Evolutionary conservation across 176 grass and related monocot species (phyloP).

Genomic region (Otatea glauca): DNA sequence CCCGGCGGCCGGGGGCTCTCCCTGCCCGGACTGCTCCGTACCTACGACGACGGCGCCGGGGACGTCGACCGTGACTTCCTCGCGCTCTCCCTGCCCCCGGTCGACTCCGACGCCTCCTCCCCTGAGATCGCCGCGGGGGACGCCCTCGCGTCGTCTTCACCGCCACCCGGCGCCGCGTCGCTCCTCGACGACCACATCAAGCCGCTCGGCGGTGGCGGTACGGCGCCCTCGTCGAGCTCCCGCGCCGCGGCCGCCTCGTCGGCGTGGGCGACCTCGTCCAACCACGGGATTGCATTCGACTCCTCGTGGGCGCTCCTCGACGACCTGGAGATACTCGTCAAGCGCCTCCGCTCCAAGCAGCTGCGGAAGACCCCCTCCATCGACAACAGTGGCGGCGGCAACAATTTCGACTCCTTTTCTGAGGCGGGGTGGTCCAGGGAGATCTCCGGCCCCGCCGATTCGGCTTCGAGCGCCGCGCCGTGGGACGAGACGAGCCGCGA

Average conservation of each 20-base stretch:
- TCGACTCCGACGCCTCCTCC: constrained; percentile 58
- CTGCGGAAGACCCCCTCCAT: constrained; percentile 52
- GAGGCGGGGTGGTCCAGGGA: constrained; percentile 98
- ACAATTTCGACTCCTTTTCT: constrained; percentile 80
- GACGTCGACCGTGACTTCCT: constrained; percentile 96
- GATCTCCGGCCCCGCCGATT: constrained; percentile 63
- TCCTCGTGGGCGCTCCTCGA: constrained; percentile 89
- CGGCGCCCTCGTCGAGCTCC: constrained; percentile 44
- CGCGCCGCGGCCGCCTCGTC: constrained; percentile 44
- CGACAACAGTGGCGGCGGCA: constrained; percentile 33
- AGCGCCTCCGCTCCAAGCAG: constrained; percentile 93
- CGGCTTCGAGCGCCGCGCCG: constrained; percentile 31
- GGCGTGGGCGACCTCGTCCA: constrained; percentile 75
- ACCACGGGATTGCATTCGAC: constrained; percentile 80
- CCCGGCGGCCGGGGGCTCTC: constrained; percentile 59
- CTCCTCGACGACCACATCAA: constrained; percentile 68
- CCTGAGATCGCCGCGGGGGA: constrained; percentile 39
- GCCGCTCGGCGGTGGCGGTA: constrained; percentile 37
- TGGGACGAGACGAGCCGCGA: constrained; percentile 93
- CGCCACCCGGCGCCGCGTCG: constrained; percentile 33
- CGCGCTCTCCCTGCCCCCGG: constrained; percentile 58
- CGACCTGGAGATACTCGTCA: constrained; percentile 92
- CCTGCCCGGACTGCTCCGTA: constrained; percentile 76
- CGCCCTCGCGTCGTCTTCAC: neutral
- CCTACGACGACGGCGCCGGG: constrained; percentile 89